phyloP scores from a whole-genome alignment of 768 basidiomycete genomes.

The Cantharellus anzutake region DNA sequence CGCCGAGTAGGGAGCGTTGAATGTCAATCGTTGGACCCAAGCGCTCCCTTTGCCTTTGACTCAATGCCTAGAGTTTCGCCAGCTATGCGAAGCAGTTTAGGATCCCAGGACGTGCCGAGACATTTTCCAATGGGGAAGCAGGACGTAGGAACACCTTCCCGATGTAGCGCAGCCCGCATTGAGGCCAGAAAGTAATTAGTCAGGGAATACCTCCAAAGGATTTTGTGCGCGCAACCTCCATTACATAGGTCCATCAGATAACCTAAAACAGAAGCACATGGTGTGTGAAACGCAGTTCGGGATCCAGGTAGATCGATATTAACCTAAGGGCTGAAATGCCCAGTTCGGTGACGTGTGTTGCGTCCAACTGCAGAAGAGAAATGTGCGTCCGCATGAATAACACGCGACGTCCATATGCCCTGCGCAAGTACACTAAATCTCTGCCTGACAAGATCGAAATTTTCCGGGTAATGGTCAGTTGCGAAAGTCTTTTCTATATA shows the following conservation, averaged over 20 bases:
- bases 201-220: slow-evolving; percentile 21
- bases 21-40: slow-evolving; percentile 72
- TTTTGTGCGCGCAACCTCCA: slow-evolving; percentile 18
- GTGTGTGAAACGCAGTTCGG: background rate
- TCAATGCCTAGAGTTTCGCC: slow-evolving; percentile 52
- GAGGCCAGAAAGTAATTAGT: slow-evolving; percentile 28
- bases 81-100: slow-evolving; percentile 38
- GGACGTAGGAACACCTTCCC: background rate
- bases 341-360: slow-evolving; percentile 40
- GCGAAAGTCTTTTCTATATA: slow-evolving; percentile 37
- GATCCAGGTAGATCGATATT: background rate
- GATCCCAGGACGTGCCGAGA: slow-evolving; percentile 57
- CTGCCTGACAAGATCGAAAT: slow-evolving; percentile 53
- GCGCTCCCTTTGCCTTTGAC: slow-evolving; percentile 49
- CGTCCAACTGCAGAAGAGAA: slow-evolving; percentile 35
- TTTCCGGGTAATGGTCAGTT: slow-evolving; percentile 53
- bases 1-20: slow-evolving; percentile 29
- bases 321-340: slow-evolving; percentile 39
- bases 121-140: slow-evolving; percentile 30
- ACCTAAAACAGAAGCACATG: slow-evolving; percentile 18
- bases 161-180: too few species aligned
- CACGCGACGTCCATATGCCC: background rate
- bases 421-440: slow-evolving; percentile 16
- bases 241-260: slow-evolving; percentile 58
- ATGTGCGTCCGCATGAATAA: background rate